Conservation (phyloP, 352 stramenopile species). For the Globisporangium takayamanum region DNA sequence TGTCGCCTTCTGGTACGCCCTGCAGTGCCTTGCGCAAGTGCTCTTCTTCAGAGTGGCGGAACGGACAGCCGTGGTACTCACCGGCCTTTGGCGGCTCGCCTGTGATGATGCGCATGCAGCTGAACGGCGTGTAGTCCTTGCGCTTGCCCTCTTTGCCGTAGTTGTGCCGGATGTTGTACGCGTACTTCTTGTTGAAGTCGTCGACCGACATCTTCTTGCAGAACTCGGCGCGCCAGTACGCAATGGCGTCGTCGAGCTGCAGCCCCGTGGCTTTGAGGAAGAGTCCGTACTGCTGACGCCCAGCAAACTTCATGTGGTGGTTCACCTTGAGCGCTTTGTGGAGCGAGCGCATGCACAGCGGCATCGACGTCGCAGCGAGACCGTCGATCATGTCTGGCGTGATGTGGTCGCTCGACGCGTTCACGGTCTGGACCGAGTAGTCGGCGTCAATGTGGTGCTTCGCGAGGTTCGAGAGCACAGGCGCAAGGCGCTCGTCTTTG, state of each 20-base stretch:
- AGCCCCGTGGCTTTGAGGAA: constrained; percentile 98
- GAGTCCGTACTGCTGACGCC: constrained; percentile 96
- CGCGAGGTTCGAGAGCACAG: constrained; percentile 93
- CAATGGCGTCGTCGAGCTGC: constrained; percentile 93
- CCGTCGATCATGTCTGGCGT: constrained; percentile 90
- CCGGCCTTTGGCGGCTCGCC: constrained; percentile 88
- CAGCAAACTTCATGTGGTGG: constrained; percentile 96
- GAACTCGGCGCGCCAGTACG: constrained; percentile 94
- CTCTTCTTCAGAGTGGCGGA: constrained; percentile 93
- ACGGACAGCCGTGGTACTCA: constrained; percentile 98
- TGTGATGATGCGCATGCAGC: constrained; percentile 97
- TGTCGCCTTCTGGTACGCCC: constrained; percentile 72
- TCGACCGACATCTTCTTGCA: constrained; percentile 94
- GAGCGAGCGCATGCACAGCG: constrained; percentile 96
- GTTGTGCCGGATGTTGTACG: constrained; percentile 99
- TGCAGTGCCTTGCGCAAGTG: constrained; percentile 89
- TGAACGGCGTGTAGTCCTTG: constrained; percentile 95
- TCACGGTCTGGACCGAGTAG: constrained; percentile 48
- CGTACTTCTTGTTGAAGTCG: constrained; percentile 98
- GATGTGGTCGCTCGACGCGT: constrained; percentile 47
- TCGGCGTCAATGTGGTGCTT: constrained; percentile 95
- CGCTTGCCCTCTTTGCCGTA: constrained; percentile 99
- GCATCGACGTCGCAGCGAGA: constrained; percentile 90
- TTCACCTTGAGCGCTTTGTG: constrained; percentile 92
- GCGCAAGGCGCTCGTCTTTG: constrained; percentile 90